phyloP scores from a whole-genome alignment of 2,329 filamentous ascomycete species.

The Pestalotiopsis sp. region DNA sequence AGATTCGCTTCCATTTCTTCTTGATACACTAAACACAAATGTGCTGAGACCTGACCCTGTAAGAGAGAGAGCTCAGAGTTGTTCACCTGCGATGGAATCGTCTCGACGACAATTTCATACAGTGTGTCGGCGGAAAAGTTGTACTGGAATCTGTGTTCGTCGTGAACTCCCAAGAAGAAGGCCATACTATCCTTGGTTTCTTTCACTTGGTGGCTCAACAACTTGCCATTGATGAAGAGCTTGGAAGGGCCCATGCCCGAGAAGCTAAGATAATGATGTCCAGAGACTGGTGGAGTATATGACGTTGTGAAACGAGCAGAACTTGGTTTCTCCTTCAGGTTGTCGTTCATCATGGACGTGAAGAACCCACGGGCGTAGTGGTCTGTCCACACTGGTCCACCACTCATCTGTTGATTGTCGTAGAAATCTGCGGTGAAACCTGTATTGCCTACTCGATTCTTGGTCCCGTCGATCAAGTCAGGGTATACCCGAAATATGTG shows the following conservation, averaged over 20 bases:
- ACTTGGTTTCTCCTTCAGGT: neutral
- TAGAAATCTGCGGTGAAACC: constrained; percentile 8
- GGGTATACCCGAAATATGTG: constrained; percentile 3
- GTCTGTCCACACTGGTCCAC: constrained; percentile 1
- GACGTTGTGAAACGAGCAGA: constrained; percentile 6
- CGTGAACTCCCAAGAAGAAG: constrained; percentile 10
- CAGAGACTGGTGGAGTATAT: neutral
- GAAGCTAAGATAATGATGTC: constrained; percentile 9
- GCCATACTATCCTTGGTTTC: neutral
- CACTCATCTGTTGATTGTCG: neutral
- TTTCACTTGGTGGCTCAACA: neutral
- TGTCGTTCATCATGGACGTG: constrained; percentile 4
- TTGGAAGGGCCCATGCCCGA: constrained; percentile 8
- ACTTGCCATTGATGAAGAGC: constrained; percentile 5
- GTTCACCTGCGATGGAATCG: constrained; percentile 1
- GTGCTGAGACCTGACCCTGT: neutral
- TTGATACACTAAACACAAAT: neutral
- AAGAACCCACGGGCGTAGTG: constrained; percentile 6
- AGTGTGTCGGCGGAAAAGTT: neutral
- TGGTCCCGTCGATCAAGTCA: neutral
- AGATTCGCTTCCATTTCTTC: constrained; percentile 8
- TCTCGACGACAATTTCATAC: constrained; percentile 6
- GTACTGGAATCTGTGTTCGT: constrained; percentile 6
- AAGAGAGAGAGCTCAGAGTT: constrained; percentile 4
- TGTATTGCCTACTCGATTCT: neutral